These are phyloP conservation scores for Brassica juncea DNA, from an alignment of 345 rosid genomes.

Conservation along the genomic window DNA sequence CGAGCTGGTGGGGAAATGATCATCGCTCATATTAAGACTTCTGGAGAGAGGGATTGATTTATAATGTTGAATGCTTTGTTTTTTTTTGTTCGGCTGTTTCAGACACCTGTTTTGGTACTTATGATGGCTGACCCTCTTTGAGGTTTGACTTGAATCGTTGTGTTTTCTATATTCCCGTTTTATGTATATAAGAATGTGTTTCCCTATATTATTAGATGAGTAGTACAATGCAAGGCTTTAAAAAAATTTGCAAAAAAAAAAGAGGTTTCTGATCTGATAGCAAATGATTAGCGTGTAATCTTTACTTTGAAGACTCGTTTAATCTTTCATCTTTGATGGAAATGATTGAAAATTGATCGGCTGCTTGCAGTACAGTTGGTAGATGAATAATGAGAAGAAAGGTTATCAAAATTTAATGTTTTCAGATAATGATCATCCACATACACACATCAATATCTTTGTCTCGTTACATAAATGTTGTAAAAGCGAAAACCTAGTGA, in stretches of 20 bases:
- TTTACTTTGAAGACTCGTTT: neutral
- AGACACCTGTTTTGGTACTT: slow-evolving; percentile 7
- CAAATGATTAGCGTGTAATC: neutral
- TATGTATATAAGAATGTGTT: slow-evolving; percentile 28
- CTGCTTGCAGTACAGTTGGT: neutral
- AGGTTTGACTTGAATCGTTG: slow-evolving; percentile 21
- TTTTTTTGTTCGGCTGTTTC: slow-evolving; percentile 5
- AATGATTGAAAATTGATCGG: neutral
- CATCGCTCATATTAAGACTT: slow-evolving; percentile 17
- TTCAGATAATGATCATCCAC: neutral
- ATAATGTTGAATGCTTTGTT: neutral
- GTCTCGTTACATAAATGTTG: neutral
- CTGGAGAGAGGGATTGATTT: slow-evolving; percentile 20
- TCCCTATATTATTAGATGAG: neutral
- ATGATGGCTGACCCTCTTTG: neutral
- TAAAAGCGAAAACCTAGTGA: no score
- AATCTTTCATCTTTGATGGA: neutral
- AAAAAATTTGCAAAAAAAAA: neutral
- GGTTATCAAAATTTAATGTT: neutral
- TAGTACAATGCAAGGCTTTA: neutral
- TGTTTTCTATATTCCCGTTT: neutral
- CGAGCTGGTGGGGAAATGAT: slow-evolving; percentile 4
- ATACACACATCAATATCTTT: neutral
- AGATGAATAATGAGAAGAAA: neutral
- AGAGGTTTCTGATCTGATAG: neutral